A percentile compares a stretch with the other conserved stretches of the same genome.
Evolutionary conservation across 2,329 filamentous ascomycete species (phyloP).

Genomic region (Penicillium polonicum): DNA sequence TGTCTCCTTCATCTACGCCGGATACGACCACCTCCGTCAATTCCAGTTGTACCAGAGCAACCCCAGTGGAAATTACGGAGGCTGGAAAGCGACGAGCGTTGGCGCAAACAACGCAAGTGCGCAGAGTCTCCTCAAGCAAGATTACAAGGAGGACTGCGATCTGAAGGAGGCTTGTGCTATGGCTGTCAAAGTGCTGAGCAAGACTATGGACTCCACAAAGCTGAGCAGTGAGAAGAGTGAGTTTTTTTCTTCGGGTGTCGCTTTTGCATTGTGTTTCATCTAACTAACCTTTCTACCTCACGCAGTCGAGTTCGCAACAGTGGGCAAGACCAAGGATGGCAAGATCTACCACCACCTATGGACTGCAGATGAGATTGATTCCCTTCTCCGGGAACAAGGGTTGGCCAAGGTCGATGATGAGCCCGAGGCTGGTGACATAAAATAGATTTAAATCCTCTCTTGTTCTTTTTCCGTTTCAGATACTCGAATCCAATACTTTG

Average conservation of each 20-base stretch:
- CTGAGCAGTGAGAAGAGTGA: slow-evolving; percentile 98
- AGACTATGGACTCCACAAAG: slow-evolving; percentile 99
- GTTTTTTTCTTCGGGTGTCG: slow-evolving; percentile 37
- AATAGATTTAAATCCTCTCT: slow-evolving; percentile 33
- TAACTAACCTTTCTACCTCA: slow-evolving; percentile 20
- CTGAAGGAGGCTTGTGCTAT: slow-evolving; percentile 94
- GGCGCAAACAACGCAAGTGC: slow-evolving; percentile 98
- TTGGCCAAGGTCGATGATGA: slow-evolving; percentile 78
- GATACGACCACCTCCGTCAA: slow-evolving; percentile 91
- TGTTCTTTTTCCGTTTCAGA: slow-evolving; percentile 23
- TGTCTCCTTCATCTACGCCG: slow-evolving; percentile 99
- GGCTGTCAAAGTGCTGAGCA: slow-evolving; percentile 98
- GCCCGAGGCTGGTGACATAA: slow-evolving; percentile 56
- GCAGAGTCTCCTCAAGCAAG: slow-evolving; percentile 95
- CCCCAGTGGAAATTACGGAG: slow-evolving; percentile 96
- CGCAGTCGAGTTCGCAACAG: slow-evolving; percentile 93
- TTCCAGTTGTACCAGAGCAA: slow-evolving; percentile 99
- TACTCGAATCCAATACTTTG: slow-evolving; percentile 33
- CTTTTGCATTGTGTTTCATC: not conserved
- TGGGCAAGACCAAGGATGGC: slow-evolving; percentile 90
- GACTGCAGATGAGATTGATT: slow-evolving; percentile 94
- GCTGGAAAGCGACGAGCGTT: slow-evolving; percentile 98
- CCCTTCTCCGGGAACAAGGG: slow-evolving; percentile 90
- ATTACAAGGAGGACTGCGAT: slow-evolving; percentile 98
- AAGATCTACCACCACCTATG: slow-evolving; percentile 98